phyloP scores from a whole-genome alignment of 352 stramenopile species.

The Phytopythium cucurbitacearum region DNA sequence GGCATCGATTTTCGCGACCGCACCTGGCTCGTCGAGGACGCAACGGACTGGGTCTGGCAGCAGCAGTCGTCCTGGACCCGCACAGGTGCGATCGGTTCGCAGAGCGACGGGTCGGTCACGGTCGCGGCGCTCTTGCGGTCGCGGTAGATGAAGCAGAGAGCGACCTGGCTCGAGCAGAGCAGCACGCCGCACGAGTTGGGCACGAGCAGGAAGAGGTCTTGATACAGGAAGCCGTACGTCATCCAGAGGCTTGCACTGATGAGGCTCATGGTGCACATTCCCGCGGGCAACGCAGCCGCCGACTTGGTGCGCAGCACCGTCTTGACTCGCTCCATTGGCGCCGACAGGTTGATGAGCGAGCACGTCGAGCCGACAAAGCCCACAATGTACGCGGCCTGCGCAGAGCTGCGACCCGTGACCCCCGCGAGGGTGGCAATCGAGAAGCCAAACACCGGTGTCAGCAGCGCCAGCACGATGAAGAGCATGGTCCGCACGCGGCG shows the following conservation, averaged over 20 bases:
- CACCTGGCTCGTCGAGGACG: not conserved
- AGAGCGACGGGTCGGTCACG: not conserved
- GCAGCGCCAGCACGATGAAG: not conserved
- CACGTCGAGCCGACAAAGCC: slow-evolving; percentile 1
- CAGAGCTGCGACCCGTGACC: not conserved
- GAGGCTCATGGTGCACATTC: slow-evolving; percentile 5
- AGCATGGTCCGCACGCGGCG: slow-evolving; percentile 14
- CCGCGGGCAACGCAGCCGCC: not conserved
- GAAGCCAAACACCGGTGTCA: not conserved
- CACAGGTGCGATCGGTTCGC: not conserved
- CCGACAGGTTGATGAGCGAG: not conserved
- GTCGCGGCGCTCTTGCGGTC: not conserved
- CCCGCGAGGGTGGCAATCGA: slow-evolving; percentile 1
- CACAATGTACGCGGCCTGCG: not conserved
- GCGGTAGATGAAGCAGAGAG: slow-evolving; percentile 8
- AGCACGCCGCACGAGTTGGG: slow-evolving; percentile 7
- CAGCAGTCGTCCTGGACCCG: not conserved
- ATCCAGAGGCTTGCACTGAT: slow-evolving; percentile 7
- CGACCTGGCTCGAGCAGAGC: slow-evolving; percentile 4
- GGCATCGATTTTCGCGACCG: not conserved
- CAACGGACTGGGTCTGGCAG: not conserved
- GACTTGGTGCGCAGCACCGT: slow-evolving; percentile 7
- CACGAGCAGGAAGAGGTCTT: slow-evolving; percentile 5
- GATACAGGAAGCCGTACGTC: slow-evolving; percentile 4
- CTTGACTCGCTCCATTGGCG: slow-evolving; percentile 7